Base-by-base conservation (phyloP, 345 rosid genomes). In the Populus deltoides region DNA sequence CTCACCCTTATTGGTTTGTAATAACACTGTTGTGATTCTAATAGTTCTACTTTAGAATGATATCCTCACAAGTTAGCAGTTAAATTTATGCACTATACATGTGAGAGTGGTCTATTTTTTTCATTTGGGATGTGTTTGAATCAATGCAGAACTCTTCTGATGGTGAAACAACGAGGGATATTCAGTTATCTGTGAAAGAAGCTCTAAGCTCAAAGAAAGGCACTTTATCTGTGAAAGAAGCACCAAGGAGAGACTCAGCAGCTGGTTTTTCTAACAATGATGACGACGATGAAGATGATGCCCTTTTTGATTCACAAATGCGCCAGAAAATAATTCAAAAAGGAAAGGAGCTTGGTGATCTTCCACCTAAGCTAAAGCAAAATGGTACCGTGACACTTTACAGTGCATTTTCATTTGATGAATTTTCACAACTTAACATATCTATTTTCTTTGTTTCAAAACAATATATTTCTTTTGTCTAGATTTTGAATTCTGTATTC, bases 281-380 rank as follows among this genome's bases (percentile, higher is more conserved):
- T 69, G 87, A 83, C 20, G 72, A 75, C 25, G 86, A 82, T 31
- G 91, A 83, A 24, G 91, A 92, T 75, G 98, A 93, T 73, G 88
- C 85, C 72, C 86, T 73, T 79, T 96, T 96, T 89, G 97, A 96
- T 89, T 90, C 90, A 68, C 86, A 88, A 83, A 96, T 96, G 98
- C 92, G 95, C 70, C 90, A 83, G 66, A 90, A 87, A 80, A 88
- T 92, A 83, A 94, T 92, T 77, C 84, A 66, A 73, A 91, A 84
- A 86, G 85, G 89, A 59, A 87, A 87, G 72, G 94, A 96, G 77
- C 77, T 90, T 78, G 94, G 91, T 77, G 88, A 87, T 82, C 61
- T 67, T 66, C 88, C 90, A 77, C 74, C 87, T 33, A 86, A 83
- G 77, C 89, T 77, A 78, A 86, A 83, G 78, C 79, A 81, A 76